phyloP scores from a whole-genome alignment of 176 grass and related monocot species.

The Cenchrus fungigraminus region DNA sequence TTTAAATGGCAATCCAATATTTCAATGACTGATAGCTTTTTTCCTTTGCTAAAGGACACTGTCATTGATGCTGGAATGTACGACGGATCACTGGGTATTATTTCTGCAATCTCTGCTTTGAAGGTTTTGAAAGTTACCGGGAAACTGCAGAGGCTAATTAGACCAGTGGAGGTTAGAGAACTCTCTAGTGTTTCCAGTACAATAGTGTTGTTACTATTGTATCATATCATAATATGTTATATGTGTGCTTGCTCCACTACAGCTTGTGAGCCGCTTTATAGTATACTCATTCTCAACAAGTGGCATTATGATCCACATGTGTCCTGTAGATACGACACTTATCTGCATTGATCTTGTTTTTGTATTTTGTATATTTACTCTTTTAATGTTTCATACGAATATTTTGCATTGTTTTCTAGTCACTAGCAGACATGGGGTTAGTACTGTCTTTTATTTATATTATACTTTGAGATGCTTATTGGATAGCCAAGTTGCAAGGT shows the following conservation, averaged over 20 bases:
- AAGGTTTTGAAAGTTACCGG: constrained; percentile 78
- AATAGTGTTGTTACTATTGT: neutral
- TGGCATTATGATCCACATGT: constrained; percentile 24
- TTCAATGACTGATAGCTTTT: neutral
- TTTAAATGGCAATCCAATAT: neutral
- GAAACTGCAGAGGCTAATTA: constrained; percentile 72
- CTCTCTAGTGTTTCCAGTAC: constrained; percentile 14
- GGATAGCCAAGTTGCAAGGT: neutral
- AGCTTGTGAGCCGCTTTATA: neutral
- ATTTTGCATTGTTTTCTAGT: constrained; percentile 15
- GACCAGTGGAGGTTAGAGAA: constrained; percentile 74
- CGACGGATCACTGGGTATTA: constrained; percentile 79
- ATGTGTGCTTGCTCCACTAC: constrained; percentile 6
- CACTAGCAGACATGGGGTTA: neutral
- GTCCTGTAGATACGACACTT: constrained; percentile 22
- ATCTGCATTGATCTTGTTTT: constrained; percentile 32
- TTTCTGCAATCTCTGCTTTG: constrained; percentile 84
- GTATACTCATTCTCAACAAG: neutral
- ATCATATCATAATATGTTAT: constrained; percentile 17
- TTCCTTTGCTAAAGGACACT: constrained; percentile 59
- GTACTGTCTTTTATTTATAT: neutral
- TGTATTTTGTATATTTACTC: constrained; percentile 7
- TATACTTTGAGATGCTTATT: neutral
- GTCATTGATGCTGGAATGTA: constrained; percentile 96
- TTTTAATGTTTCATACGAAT: neutral